Percentiles rank a stretch among this genome's conserved stretches.
These are phyloP conservation scores for Hortiboletus flavorubellus DNA, from an alignment of 768 basidiomycete genomes.

Conservation along the genomic window DNA sequence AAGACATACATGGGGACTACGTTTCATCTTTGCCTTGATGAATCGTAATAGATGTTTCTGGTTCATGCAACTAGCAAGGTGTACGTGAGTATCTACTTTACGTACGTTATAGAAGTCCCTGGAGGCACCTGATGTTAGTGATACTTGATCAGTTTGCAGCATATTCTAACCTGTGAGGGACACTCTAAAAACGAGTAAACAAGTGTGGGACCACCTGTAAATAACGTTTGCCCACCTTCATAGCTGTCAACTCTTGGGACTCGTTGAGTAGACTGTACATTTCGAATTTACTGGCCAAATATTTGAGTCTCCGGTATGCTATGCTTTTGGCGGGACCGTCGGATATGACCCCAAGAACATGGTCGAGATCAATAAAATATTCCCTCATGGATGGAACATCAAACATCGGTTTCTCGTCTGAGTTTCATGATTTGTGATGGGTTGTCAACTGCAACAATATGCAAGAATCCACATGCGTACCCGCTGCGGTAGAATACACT, in stretches of 20 bases:
- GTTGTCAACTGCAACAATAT: neutral
- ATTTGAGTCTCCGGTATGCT: constrained; percentile 88
- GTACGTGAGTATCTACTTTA: constrained; percentile 98
- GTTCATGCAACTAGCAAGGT: constrained; percentile 99
- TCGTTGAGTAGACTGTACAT: constrained; percentile 93
- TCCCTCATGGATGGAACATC: constrained; percentile 84
- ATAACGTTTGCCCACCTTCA: constrained; percentile 66
- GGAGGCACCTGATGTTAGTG: constrained; percentile 7
- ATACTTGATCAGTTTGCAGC: neutral
- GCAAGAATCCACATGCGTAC: constrained; percentile 3
- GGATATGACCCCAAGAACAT: constrained; percentile 83
- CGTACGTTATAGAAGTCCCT: constrained; percentile 98
- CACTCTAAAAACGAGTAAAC: constrained; percentile 20
- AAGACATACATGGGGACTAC: constrained; percentile 62
- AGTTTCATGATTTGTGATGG: constrained; percentile 15
- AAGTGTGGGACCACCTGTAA: neutral
- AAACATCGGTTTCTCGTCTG: constrained; percentile 58
- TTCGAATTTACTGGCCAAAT: constrained; percentile 88
- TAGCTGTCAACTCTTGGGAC: constrained; percentile 89
- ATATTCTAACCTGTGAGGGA: constrained; percentile 29
- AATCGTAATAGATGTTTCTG: constrained; percentile 98
- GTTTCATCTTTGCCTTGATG: constrained; percentile 99
- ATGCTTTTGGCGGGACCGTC: constrained; percentile 97
- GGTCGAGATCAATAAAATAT: constrained; percentile 95
- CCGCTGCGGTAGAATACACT: constrained; percentile 50